Conservation (phyloP, 1,284 basidiomycete genomes). For the Anthracocystis panici-leucophaei region DNA sequence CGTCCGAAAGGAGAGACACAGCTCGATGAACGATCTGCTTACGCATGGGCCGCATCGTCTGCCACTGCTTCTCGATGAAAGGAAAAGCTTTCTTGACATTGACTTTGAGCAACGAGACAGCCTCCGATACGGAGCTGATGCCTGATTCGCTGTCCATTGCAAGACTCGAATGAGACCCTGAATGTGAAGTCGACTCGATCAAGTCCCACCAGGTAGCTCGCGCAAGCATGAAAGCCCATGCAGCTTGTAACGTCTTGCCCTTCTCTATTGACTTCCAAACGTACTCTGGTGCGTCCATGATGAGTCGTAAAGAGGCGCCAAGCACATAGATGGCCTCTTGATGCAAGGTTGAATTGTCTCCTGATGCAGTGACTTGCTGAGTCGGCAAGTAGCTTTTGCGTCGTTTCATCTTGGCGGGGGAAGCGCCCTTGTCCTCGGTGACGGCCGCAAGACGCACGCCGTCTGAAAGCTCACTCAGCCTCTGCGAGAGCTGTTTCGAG, state of each 20-base stretch:
- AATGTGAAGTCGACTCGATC: constrained; percentile 16
- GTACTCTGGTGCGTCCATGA: constrained; percentile 58
- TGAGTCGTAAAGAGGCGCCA: constrained; percentile 50
- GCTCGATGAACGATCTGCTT: constrained; percentile 52
- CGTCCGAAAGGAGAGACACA: constrained; percentile 38
- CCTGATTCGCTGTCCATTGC: constrained; percentile 14
- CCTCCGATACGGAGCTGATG: constrained; percentile 27
- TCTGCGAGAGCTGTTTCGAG: constrained; percentile 39
- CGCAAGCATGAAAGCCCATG: constrained; percentile 54
- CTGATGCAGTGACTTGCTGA: background rate
- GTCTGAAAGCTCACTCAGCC: constrained; percentile 34
- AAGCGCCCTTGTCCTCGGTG: constrained; percentile 9
- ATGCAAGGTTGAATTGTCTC: constrained; percentile 19
- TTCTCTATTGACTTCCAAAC: constrained; percentile 59
- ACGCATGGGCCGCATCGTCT: constrained; percentile 54
- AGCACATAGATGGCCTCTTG: constrained; percentile 47
- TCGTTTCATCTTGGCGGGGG: constrained; percentile 9
- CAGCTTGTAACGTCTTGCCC: constrained; percentile 53
- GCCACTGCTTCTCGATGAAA: constrained; percentile 58
- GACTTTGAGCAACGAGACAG: constrained; percentile 31
- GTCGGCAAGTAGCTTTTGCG: constrained; percentile 37
- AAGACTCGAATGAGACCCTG: constrained; percentile 10
- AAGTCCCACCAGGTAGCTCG: constrained; percentile 47
- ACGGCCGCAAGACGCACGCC: constrained; percentile 21
- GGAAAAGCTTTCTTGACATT: constrained; percentile 51